Evolutionary conservation across 768 basidiomycete species (phyloP).

Genomic region (Clitopilus hobsonii): DNA sequence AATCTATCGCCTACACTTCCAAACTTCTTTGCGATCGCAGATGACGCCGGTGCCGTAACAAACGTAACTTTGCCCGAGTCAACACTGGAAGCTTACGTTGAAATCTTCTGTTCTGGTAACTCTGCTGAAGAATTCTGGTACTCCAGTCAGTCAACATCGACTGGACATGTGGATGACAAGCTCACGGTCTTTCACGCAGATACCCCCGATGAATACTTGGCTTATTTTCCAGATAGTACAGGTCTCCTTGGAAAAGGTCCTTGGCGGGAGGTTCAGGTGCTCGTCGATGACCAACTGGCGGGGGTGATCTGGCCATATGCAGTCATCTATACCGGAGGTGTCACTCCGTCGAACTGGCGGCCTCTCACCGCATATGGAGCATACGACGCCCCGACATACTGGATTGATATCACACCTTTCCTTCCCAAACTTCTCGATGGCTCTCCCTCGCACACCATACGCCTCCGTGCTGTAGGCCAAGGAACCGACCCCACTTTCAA

Average conservation of each 20-base stretch:
- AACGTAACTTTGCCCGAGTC: constrained; percentile 49
- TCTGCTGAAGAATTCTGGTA: constrained; percentile 63
- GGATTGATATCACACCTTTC: constrained; percentile 60
- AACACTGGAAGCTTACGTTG: constrained; percentile 50
- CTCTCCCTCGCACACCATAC: constrained; percentile 46
- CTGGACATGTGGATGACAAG: too few species aligned
- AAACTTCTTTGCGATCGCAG: constrained; percentile 25
- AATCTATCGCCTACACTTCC: constrained; percentile 46
- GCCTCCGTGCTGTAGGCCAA: constrained; percentile 52
- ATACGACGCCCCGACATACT: constrained; percentile 60
- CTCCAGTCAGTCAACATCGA: constrained; percentile 35
- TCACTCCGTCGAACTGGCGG: constrained; percentile 43
- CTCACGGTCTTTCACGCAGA: constrained; percentile 42
- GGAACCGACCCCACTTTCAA: constrained; percentile 50
- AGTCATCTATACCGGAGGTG: constrained; percentile 59
- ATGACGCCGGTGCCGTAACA: constrained; percentile 23
- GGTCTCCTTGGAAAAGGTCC: constrained; percentile 48
- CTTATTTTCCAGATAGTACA: constrained; percentile 37
- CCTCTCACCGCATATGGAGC: constrained; percentile 63
- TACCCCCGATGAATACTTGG: constrained; percentile 45
- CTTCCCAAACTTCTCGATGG: constrained; percentile 40
- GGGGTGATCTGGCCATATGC: constrained; percentile 50
- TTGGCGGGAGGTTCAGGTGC: constrained; percentile 56
- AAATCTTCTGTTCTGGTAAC: constrained; percentile 57
- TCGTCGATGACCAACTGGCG: constrained; percentile 51